Evolutionary conservation across 768 basidiomycete species (phyloP).

Genomic region (Cyclocybe aegerita): DNA sequence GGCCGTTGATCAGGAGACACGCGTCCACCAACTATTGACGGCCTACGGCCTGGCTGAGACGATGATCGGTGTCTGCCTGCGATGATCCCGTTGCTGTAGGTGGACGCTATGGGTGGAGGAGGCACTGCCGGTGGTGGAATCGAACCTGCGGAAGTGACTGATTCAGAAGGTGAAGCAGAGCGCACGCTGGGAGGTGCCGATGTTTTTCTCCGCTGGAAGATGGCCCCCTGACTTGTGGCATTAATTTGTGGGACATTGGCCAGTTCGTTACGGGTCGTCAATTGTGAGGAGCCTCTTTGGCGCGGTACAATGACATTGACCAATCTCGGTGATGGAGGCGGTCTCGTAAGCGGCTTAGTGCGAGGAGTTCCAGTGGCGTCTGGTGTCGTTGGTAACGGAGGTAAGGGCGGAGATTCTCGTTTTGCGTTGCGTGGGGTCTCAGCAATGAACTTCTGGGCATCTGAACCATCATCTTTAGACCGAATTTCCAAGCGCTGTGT

Average conservation of each 20-base stretch:
- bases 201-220: constrained; percentile 64
- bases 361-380: constrained; percentile 31
- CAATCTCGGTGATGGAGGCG: constrained; percentile 52
- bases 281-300: constrained; percentile 58
- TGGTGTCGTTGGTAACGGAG: constrained; percentile 57
- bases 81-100: constrained; percentile 32
- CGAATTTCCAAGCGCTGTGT: constrained; percentile 16
- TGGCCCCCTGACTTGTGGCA: constrained; percentile 61
- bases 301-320: constrained; percentile 43
- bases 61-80: constrained; percentile 61
- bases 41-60: constrained; percentile 76
- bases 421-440: constrained; percentile 43
- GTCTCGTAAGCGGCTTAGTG: constrained; percentile 29
- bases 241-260: constrained; percentile 43
- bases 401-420: constrained; percentile 64
- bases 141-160: constrained; percentile 42
- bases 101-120: constrained; percentile 39
- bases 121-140: constrained; percentile 32
- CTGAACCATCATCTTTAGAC: constrained; percentile 14
- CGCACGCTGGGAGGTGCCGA: constrained; percentile 60
- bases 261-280: constrained; percentile 37
- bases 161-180: constrained; percentile 53
- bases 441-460: constrained; percentile 30
- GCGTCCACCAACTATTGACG: constrained; percentile 53
- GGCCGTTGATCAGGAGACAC: constrained; percentile 56